Evolutionary conservation across 2,329 filamentous ascomycete species (phyloP).

Genomic region (Penicillium sp.): DNA sequence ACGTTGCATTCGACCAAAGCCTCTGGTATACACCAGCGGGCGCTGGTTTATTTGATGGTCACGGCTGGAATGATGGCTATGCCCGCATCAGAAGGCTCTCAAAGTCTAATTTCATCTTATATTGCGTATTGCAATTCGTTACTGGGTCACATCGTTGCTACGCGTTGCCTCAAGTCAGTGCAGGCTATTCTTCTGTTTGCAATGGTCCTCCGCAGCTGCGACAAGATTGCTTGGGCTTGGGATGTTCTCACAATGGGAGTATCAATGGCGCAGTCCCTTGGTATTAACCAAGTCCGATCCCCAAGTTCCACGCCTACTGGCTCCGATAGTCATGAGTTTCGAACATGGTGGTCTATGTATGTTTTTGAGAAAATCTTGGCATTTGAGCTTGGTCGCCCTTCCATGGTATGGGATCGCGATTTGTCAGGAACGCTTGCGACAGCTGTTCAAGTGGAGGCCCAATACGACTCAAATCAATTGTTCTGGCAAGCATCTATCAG

Average conservation of each 20-base stretch:
- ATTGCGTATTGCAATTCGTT: slow-evolving; percentile 17
- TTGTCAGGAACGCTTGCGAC: not conserved
- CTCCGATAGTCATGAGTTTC: not conserved
- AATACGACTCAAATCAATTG: not conserved
- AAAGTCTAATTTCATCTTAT: slow-evolving; percentile 9
- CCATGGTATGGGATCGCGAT: slow-evolving; percentile 14
- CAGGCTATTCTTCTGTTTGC: slow-evolving; percentile 15
- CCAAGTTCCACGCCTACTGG: not conserved
- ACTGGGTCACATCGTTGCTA: slow-evolving; percentile 11
- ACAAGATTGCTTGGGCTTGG: slow-evolving; percentile 18
- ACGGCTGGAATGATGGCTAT: slow-evolving; percentile 3
- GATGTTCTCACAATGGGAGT: slow-evolving; percentile 16
- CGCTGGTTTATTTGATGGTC: slow-evolving; percentile 9
- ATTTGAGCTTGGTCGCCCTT: slow-evolving; percentile 15
- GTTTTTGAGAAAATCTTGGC: slow-evolving; percentile 17
- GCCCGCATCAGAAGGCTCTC: slow-evolving; percentile 5
- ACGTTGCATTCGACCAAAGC: not conserved
- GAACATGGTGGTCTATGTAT: slow-evolving; percentile 17
- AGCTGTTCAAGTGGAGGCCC: not conserved
- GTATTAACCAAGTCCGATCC: slow-evolving; percentile 5
- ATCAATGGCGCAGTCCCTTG: slow-evolving; percentile 17
- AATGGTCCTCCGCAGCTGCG: slow-evolving; percentile 16
- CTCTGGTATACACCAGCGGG: not conserved
- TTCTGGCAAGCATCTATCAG: slow-evolving; percentile 9
- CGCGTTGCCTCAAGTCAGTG: slow-evolving; percentile 5